Evolutionary conservation across 805 yeast genomes (phyloP).

Genomic region (Ogataea minuta): DNA sequence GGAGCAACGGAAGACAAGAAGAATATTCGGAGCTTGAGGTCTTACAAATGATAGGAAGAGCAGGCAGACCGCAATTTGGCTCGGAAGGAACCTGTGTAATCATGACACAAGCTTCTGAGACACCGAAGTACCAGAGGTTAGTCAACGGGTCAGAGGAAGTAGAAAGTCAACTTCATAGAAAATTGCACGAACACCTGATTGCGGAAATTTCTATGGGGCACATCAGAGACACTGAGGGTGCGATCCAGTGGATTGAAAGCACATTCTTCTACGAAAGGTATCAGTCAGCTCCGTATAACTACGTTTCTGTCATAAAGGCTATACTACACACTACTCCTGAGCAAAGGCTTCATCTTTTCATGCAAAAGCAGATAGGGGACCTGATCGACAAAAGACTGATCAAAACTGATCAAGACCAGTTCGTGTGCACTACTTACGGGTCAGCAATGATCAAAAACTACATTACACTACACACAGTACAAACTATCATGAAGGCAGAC

Average conservation of each 20-base stretch:
- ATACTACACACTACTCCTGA: background rate
- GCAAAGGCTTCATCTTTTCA: background rate
- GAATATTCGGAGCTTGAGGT: conserved; percentile 58
- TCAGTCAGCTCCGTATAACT: conserved; percentile 1
- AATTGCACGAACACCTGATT: conserved; percentile 40
- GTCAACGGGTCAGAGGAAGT: conserved; percentile 42
- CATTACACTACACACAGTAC: conserved; percentile 44
- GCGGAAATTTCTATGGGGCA: conserved; percentile 45
- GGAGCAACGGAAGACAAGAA: conserved; percentile 45
- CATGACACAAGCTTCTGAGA: conserved; percentile 40
- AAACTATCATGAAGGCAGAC: conserved; percentile 28
- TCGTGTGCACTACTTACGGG: conserved; percentile 41
- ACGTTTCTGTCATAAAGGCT: conserved; percentile 1
- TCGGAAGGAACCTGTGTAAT: conserved; percentile 49
- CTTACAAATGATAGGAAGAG: conserved; percentile 64
- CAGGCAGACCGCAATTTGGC: conserved; percentile 61
- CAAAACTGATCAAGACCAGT: background rate
- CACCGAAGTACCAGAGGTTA: conserved; percentile 40
- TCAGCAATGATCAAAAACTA: conserved; percentile 49
- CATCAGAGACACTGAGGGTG: conserved; percentile 36
- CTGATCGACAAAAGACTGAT: conserved; percentile 1
- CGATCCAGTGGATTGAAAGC: conserved; percentile 45
- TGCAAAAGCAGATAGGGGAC: conserved; percentile 1
- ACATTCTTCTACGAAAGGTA: conserved; percentile 50
- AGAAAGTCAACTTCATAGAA: conserved; percentile 45